A percentile compares a stretch with the other conserved stretches of the same genome.
These are phyloP conservation scores for Colletotrichum sojae DNA, from an alignment of 2,329 filamentous ascomycete species.

Conservation along the genomic window DNA sequence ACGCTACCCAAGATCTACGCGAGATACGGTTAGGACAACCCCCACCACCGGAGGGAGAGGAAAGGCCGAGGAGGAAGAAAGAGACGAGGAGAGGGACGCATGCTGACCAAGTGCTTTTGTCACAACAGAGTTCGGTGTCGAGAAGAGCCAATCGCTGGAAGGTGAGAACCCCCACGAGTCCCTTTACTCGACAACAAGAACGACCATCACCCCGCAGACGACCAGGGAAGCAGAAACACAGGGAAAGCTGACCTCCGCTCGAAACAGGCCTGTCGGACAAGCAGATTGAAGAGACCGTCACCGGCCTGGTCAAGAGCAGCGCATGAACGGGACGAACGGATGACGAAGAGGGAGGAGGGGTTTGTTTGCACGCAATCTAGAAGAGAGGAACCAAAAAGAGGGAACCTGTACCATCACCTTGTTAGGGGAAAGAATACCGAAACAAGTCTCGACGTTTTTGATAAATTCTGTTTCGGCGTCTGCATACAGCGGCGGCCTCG, in stretches of 20 bases:
- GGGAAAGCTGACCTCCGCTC: constrained; percentile 8
- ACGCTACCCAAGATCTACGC: constrained; percentile 90
- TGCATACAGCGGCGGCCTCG: no score
- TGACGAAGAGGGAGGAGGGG: not conserved
- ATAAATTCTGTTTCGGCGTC: not conserved
- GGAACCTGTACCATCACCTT: constrained; percentile 30
- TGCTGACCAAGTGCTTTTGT: constrained; percentile 42
- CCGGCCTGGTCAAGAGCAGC: constrained; percentile 64
- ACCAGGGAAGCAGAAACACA: not conserved
- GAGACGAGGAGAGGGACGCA: not conserved
- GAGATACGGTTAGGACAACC: constrained; percentile 80
- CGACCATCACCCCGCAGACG: constrained; percentile 9
- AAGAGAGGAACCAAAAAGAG: not conserved
- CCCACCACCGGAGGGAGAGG: not conserved
- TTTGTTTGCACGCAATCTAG: constrained; percentile 2
- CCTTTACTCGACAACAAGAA: constrained; percentile 48
- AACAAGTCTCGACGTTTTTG: not conserved
- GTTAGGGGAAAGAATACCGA: constrained; percentile 15
- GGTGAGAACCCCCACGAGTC: constrained; percentile 46
- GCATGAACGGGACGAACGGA: constrained; percentile 17
- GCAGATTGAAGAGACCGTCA: constrained; percentile 72
- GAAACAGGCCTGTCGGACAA: constrained; percentile 67
- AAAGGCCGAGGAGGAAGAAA: not conserved
- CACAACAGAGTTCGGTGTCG: constrained; percentile 66
- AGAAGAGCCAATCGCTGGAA: constrained; percentile 71